These are phyloP conservation scores for Alternaria ethzedia DNA, from an alignment of 2,329 filamentous ascomycete genomes.

Conservation along the genomic window DNA sequence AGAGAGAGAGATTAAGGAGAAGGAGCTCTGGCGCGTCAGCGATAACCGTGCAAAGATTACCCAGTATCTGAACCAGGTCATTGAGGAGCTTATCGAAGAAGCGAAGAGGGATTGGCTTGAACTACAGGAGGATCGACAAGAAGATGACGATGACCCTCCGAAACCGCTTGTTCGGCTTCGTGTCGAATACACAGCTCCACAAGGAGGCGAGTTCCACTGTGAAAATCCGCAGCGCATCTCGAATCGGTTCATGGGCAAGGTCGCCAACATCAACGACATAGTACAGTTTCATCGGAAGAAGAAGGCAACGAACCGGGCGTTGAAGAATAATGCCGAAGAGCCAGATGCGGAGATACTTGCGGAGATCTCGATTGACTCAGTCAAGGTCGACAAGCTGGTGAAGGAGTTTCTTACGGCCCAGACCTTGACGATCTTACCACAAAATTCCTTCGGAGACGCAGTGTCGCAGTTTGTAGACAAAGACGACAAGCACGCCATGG, in stretches of 20 bases:
- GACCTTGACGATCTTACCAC: conserved; percentile 88
- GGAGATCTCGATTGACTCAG: conserved; percentile 69
- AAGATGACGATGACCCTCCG: conserved; percentile 68
- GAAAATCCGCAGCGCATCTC: conserved; percentile 98
- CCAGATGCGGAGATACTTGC: conserved; percentile 69
- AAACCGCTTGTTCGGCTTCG: conserved; percentile 86
- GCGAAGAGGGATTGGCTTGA: conserved; percentile 82
- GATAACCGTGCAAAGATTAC: conserved; percentile 86
- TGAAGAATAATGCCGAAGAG: conserved; percentile 62
- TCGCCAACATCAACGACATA: conserved; percentile 93
- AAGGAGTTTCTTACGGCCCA: conserved; percentile 86
- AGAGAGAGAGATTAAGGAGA: conserved; percentile 77
- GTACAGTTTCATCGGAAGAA: conserved; percentile 94
- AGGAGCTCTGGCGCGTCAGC: conserved; percentile 77
- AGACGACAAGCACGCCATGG: conserved; percentile 90
- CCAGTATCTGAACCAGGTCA: conserved; percentile 73
- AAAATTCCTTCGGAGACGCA: conserved; percentile 91
- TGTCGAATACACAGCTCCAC: conserved; percentile 86
- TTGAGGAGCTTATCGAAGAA: conserved; percentile 86
- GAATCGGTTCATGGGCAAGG: conserved; percentile 85
- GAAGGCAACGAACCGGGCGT: conserved; percentile 55
- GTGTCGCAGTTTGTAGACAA: conserved; percentile 94
- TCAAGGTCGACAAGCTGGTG: conserved; percentile 89
- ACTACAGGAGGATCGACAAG: conserved; percentile 64
- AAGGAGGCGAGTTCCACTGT: conserved; percentile 84